These are phyloP conservation scores for Ceratocystis eucalypticola DNA, from an alignment of 2,329 filamentous ascomycete species.

Conservation along the genomic window DNA sequence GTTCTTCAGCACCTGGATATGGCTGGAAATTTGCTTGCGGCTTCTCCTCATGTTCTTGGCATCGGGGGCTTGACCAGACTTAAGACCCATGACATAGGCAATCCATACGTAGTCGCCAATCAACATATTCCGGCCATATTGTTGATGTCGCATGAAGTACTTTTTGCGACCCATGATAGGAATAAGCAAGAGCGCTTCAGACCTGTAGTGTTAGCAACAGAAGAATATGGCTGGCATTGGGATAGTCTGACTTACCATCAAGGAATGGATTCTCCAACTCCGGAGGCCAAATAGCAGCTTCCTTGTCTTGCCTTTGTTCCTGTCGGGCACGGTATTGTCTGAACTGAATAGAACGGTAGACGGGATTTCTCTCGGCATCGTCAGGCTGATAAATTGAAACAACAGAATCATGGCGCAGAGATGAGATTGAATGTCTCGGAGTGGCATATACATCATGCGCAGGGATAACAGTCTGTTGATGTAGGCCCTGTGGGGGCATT, in stretches of 20 bases:
- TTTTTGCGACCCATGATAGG: constrained; percentile 54
- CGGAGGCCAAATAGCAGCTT: constrained; percentile 42
- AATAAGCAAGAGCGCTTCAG: constrained; percentile 47
- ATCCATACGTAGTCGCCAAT: constrained; percentile 56
- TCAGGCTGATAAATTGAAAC: constrained; percentile 7
- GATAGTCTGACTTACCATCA: constrained; percentile 38
- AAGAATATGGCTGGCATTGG: not conserved
- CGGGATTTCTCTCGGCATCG: constrained; percentile 37
- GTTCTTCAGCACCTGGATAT: constrained; percentile 57
- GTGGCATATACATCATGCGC: constrained; percentile 8
- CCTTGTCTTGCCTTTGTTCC: constrained; percentile 48
- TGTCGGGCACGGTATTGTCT: constrained; percentile 53
- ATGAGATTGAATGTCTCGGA: constrained; percentile 11
- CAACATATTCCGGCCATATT: constrained; percentile 55
- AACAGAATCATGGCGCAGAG: constrained; percentile 14
- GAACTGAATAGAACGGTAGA: constrained; percentile 49
- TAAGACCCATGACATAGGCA: constrained; percentile 33
- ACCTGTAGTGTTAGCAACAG: not conserved
- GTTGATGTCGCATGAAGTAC: constrained; percentile 49
- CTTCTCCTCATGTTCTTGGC: constrained; percentile 34
- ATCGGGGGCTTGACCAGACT: constrained; percentile 34
- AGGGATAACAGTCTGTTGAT: constrained; percentile 2
- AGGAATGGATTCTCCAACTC: constrained; percentile 53
- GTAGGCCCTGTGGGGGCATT: constrained; percentile 1
- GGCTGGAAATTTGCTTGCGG: constrained; percentile 52